Percentiles rank a stretch among this genome's conserved stretches.
phyloP scores from a whole-genome alignment of 2,329 filamentous ascomycete species.

The Hyphodiscus sp. region DNA sequence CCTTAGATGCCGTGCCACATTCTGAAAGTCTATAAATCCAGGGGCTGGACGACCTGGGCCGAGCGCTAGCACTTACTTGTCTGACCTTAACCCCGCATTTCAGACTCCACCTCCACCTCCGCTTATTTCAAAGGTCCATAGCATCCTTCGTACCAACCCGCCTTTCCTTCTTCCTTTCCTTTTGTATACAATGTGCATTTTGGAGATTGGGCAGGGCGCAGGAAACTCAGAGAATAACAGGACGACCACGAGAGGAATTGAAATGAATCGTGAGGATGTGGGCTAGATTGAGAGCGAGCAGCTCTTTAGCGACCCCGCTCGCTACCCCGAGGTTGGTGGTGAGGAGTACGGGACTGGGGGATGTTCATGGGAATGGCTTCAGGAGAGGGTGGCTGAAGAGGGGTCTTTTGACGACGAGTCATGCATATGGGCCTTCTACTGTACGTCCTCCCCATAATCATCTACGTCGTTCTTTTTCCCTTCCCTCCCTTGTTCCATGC shows the following conservation, averaged over 20 bases:
- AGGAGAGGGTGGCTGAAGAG: conserved; percentile 9
- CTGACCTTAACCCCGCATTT: conserved; percentile 8
- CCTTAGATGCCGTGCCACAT: not conserved
- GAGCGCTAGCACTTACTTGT: not conserved
- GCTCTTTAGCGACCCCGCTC: no score
- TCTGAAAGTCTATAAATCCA: not conserved
- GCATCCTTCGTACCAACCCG: no score
- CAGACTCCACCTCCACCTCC: not conserved
- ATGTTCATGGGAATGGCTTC: not conserved
- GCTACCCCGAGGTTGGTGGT: not conserved
- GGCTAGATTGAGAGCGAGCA: not conserved
- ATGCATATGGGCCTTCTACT: conserved; percentile 29
- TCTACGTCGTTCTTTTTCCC: not conserved
- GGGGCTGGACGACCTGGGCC: no score
- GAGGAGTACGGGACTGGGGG: not conserved
- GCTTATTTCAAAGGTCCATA: no score
- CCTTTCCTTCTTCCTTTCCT: not conserved
- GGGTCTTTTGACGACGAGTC: conserved; percentile 28
- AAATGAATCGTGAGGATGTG: not conserved
- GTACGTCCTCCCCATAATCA: conserved; percentile 27
- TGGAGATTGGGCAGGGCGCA: no score
- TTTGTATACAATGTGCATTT: not conserved
- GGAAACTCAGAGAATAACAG: not conserved
- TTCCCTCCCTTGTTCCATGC: not conserved
- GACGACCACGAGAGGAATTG: no score